These are phyloP conservation scores for Alectoria sarmentosa DNA, from an alignment of 495 filamentous ascomycete genomes.

Conservation along the genomic window DNA sequence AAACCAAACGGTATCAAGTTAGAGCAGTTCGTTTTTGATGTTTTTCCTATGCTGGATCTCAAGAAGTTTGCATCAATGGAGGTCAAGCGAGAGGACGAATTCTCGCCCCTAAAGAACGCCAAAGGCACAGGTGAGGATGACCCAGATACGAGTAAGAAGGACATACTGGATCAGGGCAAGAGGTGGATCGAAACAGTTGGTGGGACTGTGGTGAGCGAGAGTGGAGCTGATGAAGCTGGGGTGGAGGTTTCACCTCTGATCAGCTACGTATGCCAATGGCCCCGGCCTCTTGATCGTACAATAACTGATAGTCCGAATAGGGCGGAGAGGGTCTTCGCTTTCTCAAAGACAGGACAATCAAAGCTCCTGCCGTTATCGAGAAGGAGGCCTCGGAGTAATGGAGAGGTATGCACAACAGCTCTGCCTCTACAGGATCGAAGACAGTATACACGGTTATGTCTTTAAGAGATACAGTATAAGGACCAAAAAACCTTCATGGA, in stretches of 20 bases:
- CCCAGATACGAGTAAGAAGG: constrained; percentile 79
- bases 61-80: constrained; percentile 92
- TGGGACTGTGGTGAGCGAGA: constrained; percentile 64
- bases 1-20: constrained; percentile 98
- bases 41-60: constrained; percentile 84
- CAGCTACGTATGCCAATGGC: constrained; percentile 76
- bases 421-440: not conserved
- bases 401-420: not conserved
- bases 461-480: not conserved
- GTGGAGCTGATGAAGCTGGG: constrained; percentile 50
- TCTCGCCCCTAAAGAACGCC: constrained; percentile 97
- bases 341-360: constrained; percentile 65
- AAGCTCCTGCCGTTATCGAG: constrained; percentile 69
- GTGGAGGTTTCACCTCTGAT: constrained; percentile 90
- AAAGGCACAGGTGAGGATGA: constrained; percentile 87
- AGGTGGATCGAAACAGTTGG: constrained; percentile 78
- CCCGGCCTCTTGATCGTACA: constrained; percentile 12
- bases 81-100: constrained; percentile 95
- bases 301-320: constrained; percentile 43
- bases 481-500: not conserved
- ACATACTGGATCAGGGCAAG: constrained; percentile 84
- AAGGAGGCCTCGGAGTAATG: constrained; percentile 40
- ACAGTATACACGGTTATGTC: not conserved
- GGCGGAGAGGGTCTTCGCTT: constrained; percentile 85
- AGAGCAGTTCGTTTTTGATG: constrained; percentile 98